A percentile compares a stretch with the other conserved stretches of the same genome.
These are phyloP conservation scores for Linnemannia hyalina DNA, from an alignment of 192 early-diverging fungal species.

Conservation along the genomic window DNA sequence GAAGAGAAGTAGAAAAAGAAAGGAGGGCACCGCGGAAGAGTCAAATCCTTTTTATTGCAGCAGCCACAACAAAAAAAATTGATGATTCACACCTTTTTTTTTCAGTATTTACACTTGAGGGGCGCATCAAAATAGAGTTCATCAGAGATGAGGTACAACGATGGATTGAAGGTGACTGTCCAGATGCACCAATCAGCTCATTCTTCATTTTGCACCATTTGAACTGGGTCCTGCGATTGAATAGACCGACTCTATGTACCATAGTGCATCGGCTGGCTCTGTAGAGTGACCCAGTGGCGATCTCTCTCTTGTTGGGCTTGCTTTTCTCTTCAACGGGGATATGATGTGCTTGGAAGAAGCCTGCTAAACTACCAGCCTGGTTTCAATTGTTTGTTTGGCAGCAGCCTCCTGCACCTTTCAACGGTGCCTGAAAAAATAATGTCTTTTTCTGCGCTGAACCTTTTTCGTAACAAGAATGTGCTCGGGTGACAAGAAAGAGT, in stretches of 20 bases:
- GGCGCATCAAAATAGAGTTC: background rate
- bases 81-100: background rate
- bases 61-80: background rate
- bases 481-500: slow-evolving; percentile 12
- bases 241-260: background rate
- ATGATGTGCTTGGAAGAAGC: too few species aligned
- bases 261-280: background rate
- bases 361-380: too few species aligned
- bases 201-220: background rate
- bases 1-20: background rate
- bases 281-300: background rate
- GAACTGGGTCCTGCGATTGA: background rate
- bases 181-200: background rate
- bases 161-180: background rate
- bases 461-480: background rate
- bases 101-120: background rate
- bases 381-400: too few species aligned
- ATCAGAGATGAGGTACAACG: background rate
- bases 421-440: too few species aligned
- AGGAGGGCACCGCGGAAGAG: background rate
- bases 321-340: background rate
- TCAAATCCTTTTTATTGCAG: too few species aligned
- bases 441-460: background rate
- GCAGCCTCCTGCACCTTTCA: too few species aligned
- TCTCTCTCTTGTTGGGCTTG: background rate